These are phyloP conservation scores for Aspergillus terreus DNA, from an alignment of 2,329 filamentous ascomycete species.

Conservation along the genomic window DNA sequence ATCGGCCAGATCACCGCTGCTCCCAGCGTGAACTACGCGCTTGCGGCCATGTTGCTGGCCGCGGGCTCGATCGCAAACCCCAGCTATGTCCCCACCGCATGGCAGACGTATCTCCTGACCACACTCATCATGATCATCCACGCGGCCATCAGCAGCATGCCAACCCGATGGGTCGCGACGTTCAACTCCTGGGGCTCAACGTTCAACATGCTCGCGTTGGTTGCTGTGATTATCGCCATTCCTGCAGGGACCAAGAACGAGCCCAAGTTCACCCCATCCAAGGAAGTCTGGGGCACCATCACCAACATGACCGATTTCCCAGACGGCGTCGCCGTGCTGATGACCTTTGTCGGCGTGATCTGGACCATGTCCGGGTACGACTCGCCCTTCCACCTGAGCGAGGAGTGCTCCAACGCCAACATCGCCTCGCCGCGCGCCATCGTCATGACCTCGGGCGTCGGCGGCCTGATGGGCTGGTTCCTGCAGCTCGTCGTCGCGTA, in stretches of 20 bases:
- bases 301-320: constrained; percentile 65
- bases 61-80: constrained; percentile 66
- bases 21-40: constrained; percentile 63
- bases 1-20: constrained; percentile 63
- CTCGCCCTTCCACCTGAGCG: constrained; percentile 67
- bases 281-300: constrained; percentile 62
- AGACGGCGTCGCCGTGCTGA: constrained; percentile 63
- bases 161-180: constrained; percentile 65
- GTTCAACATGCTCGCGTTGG: constrained; percentile 66
- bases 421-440: constrained; percentile 69
- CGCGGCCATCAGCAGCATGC: constrained; percentile 63
- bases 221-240: constrained; percentile 66
- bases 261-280: constrained; percentile 57
- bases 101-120: constrained; percentile 67
- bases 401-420: constrained; percentile 71
- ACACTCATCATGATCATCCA: constrained; percentile 66
- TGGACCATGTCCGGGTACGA: constrained; percentile 69
- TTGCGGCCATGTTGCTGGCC: constrained; percentile 68
- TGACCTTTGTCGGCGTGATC: constrained; percentile 68
- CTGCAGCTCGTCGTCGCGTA: constrained; percentile 72
- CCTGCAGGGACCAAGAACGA: constrained; percentile 57
- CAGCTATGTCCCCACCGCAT: constrained; percentile 60
- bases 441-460: constrained; percentile 63
- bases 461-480: constrained; percentile 67
- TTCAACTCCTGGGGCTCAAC: constrained; percentile 68